A percentile compares a stretch with the other conserved stretches of the same genome.
phyloP scores from a whole-genome alignment of 345 rosid species.

The Syzygium grande region DNA sequence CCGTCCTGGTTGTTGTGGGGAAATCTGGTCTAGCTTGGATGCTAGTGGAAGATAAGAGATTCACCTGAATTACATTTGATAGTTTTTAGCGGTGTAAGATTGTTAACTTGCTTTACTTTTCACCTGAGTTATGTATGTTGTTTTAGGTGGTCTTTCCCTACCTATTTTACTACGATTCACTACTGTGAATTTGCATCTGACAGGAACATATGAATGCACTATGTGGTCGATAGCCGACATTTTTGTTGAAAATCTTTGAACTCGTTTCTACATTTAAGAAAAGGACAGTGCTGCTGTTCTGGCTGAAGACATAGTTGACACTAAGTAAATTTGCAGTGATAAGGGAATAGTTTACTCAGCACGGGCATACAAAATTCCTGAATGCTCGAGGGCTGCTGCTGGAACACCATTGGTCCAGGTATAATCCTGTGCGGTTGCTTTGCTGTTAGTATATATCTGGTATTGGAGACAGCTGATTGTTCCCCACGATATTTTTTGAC shows the following conservation, averaged over 20 bases:
- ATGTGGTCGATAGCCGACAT: not conserved
- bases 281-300: not conserved
- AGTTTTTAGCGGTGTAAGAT: not conserved
- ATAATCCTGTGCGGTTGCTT: conserved; percentile 2
- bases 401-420: conserved; percentile 96
- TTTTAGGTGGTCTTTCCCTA: not conserved
- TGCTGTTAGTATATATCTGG: not conserved
- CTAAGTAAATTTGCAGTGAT: conserved; percentile 42
- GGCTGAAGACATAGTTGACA: not conserved
- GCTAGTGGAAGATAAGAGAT: not conserved
- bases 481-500: conserved; percentile 3
- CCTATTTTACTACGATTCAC: not conserved
- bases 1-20: not conserved
- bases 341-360: conserved; percentile 87
- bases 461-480: conserved; percentile 4
- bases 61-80: not conserved
- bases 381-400: conserved; percentile 82
- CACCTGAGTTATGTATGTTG: not conserved
- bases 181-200: not conserved
- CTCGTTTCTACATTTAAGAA: not conserved
- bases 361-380: conserved; percentile 93
- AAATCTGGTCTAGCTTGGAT: not conserved
- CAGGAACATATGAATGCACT: not conserved
- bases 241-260: not conserved
- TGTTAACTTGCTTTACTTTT: not conserved